A percentile compares a stretch with the other conserved stretches of the same genome.
These are phyloP conservation scores for Cordyceps tenuipes DNA, from an alignment of 2,329 filamentous ascomycete species.

Conservation along the genomic window DNA sequence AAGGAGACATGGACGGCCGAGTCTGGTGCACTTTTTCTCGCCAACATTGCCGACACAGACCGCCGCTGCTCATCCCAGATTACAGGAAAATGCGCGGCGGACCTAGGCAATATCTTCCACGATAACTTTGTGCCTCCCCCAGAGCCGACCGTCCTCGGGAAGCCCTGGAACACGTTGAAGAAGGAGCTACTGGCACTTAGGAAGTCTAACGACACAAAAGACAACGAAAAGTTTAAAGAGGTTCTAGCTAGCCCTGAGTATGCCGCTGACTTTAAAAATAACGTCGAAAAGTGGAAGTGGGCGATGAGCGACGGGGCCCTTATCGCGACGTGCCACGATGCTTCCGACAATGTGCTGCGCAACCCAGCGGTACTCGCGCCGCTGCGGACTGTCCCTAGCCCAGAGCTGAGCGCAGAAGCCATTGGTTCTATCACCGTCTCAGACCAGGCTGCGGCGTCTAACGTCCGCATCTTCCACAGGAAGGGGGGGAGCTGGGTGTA, in stretches of 20 bases:
- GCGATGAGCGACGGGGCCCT: no score
- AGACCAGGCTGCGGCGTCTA: slow-evolving; percentile 11
- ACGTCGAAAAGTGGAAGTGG: no score
- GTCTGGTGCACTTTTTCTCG: background rate
- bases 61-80: slow-evolving; percentile 3
- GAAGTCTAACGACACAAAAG: no score
- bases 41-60: slow-evolving; percentile 6
- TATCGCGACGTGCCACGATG: slow-evolving; percentile 24
- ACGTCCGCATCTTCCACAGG: slow-evolving; percentile 23
- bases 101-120: no score
- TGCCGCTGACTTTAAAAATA: no score
- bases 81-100: no score
- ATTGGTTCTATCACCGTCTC: slow-evolving; percentile 15
- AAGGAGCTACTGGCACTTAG: no score
- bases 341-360: slow-evolving; percentile 23
- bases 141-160: no score
- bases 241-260: no score
- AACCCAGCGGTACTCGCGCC: slow-evolving; percentile 24
- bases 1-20: background rate
- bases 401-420: slow-evolving; percentile 10
- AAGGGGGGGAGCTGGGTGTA: slow-evolving; percentile 19
- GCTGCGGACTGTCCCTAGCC: slow-evolving; percentile 22
- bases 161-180: no score
- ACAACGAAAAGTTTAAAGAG: no score
- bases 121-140: no score